These are phyloP conservation scores for Ramalina intermedia DNA, from an alignment of 495 filamentous ascomycete species.

Conservation along the genomic window DNA sequence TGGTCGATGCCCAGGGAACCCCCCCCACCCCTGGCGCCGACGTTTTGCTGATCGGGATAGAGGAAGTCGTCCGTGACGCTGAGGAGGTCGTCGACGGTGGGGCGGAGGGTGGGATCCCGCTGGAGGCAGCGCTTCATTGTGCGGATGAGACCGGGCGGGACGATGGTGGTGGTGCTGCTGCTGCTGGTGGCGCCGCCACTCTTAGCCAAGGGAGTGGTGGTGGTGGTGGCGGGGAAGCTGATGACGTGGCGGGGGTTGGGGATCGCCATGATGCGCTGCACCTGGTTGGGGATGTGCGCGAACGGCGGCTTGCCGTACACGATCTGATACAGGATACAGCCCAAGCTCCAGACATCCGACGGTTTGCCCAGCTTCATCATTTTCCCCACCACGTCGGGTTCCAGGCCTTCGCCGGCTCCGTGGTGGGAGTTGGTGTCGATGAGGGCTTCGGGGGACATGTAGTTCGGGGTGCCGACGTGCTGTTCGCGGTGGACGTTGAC, in stretches of 20 bases:
- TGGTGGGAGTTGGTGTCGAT: slow-evolving; percentile 56
- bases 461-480: slow-evolving; percentile 91
- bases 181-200: slow-evolving; percentile 52
- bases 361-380: slow-evolving; percentile 93
- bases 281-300: slow-evolving; percentile 74
- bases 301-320: slow-evolving; percentile 88
- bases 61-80: slow-evolving; percentile 61
- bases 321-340: slow-evolving; percentile 97
- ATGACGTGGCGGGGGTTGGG: slow-evolving; percentile 75
- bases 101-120: slow-evolving; percentile 61
- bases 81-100: slow-evolving; percentile 65
- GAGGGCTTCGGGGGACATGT: slow-evolving; percentile 93
- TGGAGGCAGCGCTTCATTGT: slow-evolving; percentile 70
- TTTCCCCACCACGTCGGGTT: slow-evolving; percentile 43
- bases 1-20: slow-evolving; percentile 6
- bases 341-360: slow-evolving; percentile 88
- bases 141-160: slow-evolving; percentile 54
- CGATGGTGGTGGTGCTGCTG: slow-evolving; percentile 40
- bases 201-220: no score
- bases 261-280: slow-evolving; percentile 63
- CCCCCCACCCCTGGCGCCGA: neutral
- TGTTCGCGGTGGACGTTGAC: slow-evolving; percentile 95
- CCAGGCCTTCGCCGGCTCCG: slow-evolving; percentile 34
- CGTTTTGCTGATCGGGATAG: slow-evolving; percentile 42
- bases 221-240: slow-evolving; percentile 49